Conservation (phyloP, 352 stramenopile genomes). For the Pythium chondricola region DNA sequence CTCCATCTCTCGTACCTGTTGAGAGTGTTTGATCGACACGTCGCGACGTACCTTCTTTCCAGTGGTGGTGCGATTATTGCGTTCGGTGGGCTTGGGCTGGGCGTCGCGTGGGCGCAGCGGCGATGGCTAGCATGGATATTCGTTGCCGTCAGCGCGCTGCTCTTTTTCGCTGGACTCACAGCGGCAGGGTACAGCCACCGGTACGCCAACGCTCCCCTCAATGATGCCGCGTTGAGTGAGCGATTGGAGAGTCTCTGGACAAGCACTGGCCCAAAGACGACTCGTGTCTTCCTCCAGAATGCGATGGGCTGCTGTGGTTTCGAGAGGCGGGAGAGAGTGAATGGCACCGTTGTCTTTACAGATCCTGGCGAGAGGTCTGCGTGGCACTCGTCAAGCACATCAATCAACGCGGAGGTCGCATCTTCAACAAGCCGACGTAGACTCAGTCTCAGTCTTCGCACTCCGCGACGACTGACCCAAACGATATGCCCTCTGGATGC, state of each 20-base stretch:
- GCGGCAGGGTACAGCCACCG: constrained; percentile 36
- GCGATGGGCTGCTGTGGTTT: constrained; percentile 19
- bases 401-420: not conserved
- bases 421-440: constrained; percentile 1
- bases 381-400: constrained; percentile 9
- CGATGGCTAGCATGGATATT: constrained; percentile 25
- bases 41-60: constrained; percentile 42
- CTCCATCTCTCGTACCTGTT: constrained; percentile 57
- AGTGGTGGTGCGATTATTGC: constrained; percentile 30
- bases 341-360: constrained; percentile 14
- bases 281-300: constrained; percentile 22
- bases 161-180: constrained; percentile 40
- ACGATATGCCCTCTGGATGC: constrained; percentile 5
- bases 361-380: constrained; percentile 6
- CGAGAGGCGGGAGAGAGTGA: constrained; percentile 12
- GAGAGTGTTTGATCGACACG: constrained; percentile 40
- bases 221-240: constrained; percentile 13
- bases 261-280: constrained; percentile 8
- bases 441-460: constrained; percentile 4
- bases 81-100: constrained; percentile 28
- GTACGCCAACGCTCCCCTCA: constrained; percentile 15
- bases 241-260: constrained; percentile 17
- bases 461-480: constrained; percentile 11
- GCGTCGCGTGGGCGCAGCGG: constrained; percentile 21
- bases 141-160: constrained; percentile 19